These are phyloP conservation scores for Mycena alexandri DNA, from an alignment of 768 basidiomycete species.

Conservation along the genomic window DNA sequence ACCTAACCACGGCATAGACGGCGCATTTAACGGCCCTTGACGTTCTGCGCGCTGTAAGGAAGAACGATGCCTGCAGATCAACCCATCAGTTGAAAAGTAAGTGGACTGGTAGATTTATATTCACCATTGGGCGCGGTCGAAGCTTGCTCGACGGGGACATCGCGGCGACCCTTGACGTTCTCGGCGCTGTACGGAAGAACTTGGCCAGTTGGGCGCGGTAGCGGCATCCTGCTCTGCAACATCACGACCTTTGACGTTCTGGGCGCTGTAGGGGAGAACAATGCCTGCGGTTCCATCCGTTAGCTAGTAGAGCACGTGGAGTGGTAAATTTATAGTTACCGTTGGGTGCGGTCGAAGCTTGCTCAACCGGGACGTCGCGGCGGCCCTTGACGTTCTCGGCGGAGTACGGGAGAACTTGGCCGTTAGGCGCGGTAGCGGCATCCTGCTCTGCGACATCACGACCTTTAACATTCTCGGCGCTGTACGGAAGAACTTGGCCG, in stretches of 20 bases:
- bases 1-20: too few relatives aligned
- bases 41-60: too few relatives aligned
- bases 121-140: conserved; percentile 39
- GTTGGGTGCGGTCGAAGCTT: conserved; percentile 42
- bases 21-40: too few relatives aligned
- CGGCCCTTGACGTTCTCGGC: conserved; percentile 1
- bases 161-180: not conserved
- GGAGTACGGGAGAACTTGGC: conserved; percentile 47
- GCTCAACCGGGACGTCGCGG: conserved; percentile 41
- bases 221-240: conserved; percentile 10
- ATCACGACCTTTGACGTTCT: conserved; percentile 49
- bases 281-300: not conserved
- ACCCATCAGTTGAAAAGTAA: too few relatives aligned
- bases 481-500: too few relatives aligned
- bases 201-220: conserved; percentile 36
- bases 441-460: conserved; percentile 46
- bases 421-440: conserved; percentile 52
- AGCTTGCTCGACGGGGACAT: conserved; percentile 44
- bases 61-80: too few relatives aligned
- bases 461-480: too few relatives aligned
- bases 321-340: conserved; percentile 19
- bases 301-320: too few relatives aligned
- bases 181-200: conserved; percentile 46
- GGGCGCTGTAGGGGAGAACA: conserved; percentile 46
- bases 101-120: too few relatives aligned